phyloP scores from a whole-genome alignment of 1,139 yeast species.

The Hemisphaericaspora xylanilytica region DNA sequence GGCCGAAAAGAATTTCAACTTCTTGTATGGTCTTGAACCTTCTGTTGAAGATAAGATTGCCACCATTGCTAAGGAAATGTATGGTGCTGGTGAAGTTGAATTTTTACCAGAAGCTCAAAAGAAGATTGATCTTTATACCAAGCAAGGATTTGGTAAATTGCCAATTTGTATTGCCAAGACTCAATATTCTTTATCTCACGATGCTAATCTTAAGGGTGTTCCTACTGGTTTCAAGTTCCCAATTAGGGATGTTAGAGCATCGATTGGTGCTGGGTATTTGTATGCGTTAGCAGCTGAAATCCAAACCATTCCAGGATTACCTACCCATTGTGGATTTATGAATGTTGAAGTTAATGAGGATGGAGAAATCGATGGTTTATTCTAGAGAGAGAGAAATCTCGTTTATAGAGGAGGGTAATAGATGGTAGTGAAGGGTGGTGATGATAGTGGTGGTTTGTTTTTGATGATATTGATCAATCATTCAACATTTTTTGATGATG shows the following conservation, averaged over 20 bases:
- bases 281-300: conserved; percentile 97
- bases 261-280: conserved; percentile 95
- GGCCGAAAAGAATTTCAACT: conserved; percentile 54
- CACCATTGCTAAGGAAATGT: conserved; percentile 84
- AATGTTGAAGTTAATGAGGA: conserved; percentile 91
- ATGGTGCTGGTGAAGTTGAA: conserved; percentile 91
- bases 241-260: conserved; percentile 88
- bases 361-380: conserved; percentile 94
- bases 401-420: background rate
- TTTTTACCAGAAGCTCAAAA: conserved; percentile 79
- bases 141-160: conserved; percentile 87
- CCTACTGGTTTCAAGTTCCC: conserved; percentile 95
- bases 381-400: conserved; percentile 44
- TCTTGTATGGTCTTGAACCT: conserved; percentile 69
- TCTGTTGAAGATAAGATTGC: conserved; percentile 81
- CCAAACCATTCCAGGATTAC: conserved; percentile 96
- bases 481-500: conserved; percentile 23
- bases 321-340: conserved; percentile 96
- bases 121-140: conserved; percentile 80
- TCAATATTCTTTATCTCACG: conserved; percentile 94
- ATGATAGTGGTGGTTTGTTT: background rate
- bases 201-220: conserved; percentile 89
- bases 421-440: too few species aligned
- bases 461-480: conserved; percentile 11
- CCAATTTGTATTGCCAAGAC: conserved; percentile 98